These are phyloP conservation scores for Quercus engelmannii DNA, from an alignment of 306 rosid species.

Conservation along the genomic window DNA sequence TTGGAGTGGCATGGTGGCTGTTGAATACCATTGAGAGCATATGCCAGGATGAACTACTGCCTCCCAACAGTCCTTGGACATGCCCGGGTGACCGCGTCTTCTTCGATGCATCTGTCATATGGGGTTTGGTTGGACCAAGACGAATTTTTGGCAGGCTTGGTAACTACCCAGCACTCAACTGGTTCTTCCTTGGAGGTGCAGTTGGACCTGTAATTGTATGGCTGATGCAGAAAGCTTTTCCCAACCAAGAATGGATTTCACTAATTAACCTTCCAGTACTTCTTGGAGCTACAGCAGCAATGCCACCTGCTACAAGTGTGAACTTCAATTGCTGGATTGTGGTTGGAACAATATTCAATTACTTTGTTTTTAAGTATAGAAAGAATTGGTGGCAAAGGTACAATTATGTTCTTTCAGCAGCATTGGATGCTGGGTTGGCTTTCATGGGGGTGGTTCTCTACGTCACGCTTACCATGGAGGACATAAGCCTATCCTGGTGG, in stretches of 20 bases:
- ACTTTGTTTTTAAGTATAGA: constrained; percentile 68
- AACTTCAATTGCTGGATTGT: constrained; percentile 74
- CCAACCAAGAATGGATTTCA: constrained; percentile 69
- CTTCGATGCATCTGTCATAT: constrained; percentile 80
- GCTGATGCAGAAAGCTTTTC: constrained; percentile 62
- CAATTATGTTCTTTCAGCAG: constrained; percentile 78
- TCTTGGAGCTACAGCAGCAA: constrained; percentile 68
- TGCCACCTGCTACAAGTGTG: constrained; percentile 81
- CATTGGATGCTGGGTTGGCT: constrained; percentile 77
- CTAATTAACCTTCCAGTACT: constrained; percentile 79
- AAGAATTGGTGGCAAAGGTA: constrained; percentile 89
- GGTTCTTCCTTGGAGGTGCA: constrained; percentile 85
- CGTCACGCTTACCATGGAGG: constrained; percentile 26
- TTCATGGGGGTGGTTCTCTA: constrained; percentile 54
- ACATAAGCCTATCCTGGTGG: constrained; percentile 42
- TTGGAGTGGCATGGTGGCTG: constrained; percentile 79
- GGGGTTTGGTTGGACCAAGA: constrained; percentile 82
- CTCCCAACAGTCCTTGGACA: constrained; percentile 67
- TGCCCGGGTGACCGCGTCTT: constrained; percentile 72
- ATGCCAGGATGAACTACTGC: constrained; percentile 55
- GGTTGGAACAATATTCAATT: constrained; percentile 70
- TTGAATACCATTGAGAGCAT: constrained; percentile 48
- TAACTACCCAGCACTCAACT: constrained; percentile 64
- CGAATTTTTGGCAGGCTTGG: constrained; percentile 65
- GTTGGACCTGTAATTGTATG: constrained; percentile 66